A percentile compares a stretch with the other conserved stretches of the same genome.
phyloP scores from a whole-genome alignment of 768 basidiomycete species.

The Rhodotorula paludigena region DNA sequence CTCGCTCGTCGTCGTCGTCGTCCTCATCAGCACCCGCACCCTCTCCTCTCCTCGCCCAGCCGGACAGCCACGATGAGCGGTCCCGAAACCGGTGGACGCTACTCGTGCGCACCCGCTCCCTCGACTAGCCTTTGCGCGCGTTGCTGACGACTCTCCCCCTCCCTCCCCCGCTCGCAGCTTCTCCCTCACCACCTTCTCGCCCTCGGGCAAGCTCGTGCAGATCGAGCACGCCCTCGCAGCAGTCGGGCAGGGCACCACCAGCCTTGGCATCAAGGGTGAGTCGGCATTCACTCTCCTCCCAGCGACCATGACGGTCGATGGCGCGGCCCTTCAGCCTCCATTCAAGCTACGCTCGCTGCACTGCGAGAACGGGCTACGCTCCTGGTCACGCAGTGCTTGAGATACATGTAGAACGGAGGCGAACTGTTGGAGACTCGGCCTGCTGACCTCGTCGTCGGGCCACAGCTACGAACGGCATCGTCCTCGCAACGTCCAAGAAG shows the following conservation, averaged over 20 bases:
- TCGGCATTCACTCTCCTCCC: background rate
- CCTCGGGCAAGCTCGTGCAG: constrained; percentile 72
- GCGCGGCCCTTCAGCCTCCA: background rate
- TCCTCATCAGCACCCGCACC: background rate
- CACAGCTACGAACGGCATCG: constrained; percentile 94
- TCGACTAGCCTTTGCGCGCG: background rate
- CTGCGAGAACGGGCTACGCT: too few species aligned
- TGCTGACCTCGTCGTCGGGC: background rate
- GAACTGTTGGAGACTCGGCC: too few species aligned
- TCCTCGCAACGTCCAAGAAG: constrained; percentile 99
- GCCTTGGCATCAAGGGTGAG: constrained; percentile 95
- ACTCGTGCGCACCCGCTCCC: constrained; percentile 42
- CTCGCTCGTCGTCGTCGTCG: too few species aligned
- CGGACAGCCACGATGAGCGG: constrained; percentile 40
- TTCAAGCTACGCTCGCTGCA: too few species aligned
- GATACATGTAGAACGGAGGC: background rate
- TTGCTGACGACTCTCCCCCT: background rate
- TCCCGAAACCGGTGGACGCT: constrained; percentile 47
- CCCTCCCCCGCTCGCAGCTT: constrained; percentile 50
- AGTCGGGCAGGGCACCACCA: constrained; percentile 80
- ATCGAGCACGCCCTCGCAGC: constrained; percentile 99
- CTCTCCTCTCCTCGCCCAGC: background rate
- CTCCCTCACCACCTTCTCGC: constrained; percentile 98
- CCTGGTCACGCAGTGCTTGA: too few species aligned
- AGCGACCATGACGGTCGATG: background rate